phyloP scores from a whole-genome alignment of 108 stramenopile species.

The Schizochytrium sp. region DNA sequence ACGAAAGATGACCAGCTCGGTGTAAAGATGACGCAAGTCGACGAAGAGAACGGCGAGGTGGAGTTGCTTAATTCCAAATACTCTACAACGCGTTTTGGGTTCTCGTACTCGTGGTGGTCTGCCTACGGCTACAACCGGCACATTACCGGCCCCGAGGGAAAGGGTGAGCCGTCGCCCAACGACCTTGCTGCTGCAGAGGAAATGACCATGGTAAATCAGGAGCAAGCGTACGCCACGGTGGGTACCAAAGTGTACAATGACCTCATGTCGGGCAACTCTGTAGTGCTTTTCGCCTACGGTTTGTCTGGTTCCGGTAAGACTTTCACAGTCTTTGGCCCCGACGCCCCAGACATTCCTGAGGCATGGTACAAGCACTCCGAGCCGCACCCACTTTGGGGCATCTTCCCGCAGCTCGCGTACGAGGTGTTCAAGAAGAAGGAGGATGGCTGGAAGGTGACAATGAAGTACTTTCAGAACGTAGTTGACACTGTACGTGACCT shows the following conservation, averaged over 20 bases:
- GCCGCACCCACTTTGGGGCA: conserved; percentile 50
- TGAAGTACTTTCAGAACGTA: conserved; percentile 65
- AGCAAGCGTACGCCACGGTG: conserved; percentile 19
- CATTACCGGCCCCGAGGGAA: neutral
- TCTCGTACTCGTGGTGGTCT: conserved; percentile 53
- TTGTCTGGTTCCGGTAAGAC: conserved; percentile 56
- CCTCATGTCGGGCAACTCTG: conserved; percentile 34
- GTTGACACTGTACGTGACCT: conserved; percentile 58
- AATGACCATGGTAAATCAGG: conserved; percentile 26
- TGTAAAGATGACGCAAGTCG: conserved; percentile 29
- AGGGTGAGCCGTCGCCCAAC: neutral
- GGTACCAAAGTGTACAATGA: conserved; percentile 35
- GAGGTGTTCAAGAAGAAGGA: conserved; percentile 51
- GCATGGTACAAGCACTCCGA: conserved; percentile 57
- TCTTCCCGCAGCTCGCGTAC: conserved; percentile 50
- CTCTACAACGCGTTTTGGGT: conserved; percentile 46
- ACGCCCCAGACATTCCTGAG: conserved; percentile 38
- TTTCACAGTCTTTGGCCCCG: conserved; percentile 59
- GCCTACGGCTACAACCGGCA: conserved; percentile 37
- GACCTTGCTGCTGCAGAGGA: neutral
- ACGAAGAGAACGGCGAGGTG: conserved; percentile 32
- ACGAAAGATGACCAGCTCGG: conserved; percentile 29
- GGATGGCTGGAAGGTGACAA: conserved; percentile 60
- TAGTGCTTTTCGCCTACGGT: conserved; percentile 59
- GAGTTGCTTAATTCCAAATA: conserved; percentile 40